These are phyloP conservation scores for Alloascoidea hylecoeti DNA, from an alignment of 805 yeast species.

Conservation along the genomic window DNA sequence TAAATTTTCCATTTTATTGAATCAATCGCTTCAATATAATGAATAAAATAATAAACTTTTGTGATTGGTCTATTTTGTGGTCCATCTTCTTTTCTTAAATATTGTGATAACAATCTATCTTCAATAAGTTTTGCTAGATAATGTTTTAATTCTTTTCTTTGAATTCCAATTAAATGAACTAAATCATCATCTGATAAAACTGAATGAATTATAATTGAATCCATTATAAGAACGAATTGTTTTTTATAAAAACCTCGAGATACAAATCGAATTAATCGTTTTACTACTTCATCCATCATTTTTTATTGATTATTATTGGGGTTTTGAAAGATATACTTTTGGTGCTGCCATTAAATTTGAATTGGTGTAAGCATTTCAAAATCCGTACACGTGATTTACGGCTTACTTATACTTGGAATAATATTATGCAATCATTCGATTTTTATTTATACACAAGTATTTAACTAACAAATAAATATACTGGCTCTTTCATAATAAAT, in stretches of 20 bases:
- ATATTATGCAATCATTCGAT: too few relatives aligned
- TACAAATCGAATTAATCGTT: constrained; percentile 58
- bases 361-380: too few relatives aligned
- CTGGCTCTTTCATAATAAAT: too few relatives aligned
- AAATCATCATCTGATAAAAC: constrained; percentile 90
- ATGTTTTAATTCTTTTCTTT: constrained; percentile 75
- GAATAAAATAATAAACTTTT: constrained; percentile 76
- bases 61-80: constrained; percentile 52
- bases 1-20: constrained; percentile 95
- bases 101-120: constrained; percentile 63
- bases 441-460: too few relatives aligned
- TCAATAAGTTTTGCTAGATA: constrained; percentile 71
- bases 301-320: too few relatives aligned
- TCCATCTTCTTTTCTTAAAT: constrained; percentile 37
- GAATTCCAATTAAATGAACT: constrained; percentile 65
- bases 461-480: too few relatives aligned
- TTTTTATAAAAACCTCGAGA: constrained; percentile 79
- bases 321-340: too few relatives aligned
- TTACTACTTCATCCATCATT: constrained; percentile 19
- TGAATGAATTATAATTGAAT: constrained; percentile 77
- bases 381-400: too few relatives aligned
- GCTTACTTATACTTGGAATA: too few relatives aligned
- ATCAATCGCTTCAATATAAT: constrained; percentile 87
- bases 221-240: constrained; percentile 72
- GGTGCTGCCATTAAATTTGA: too few relatives aligned